Base-by-base conservation (phyloP, 2,329 filamentous ascomycete species). In the Epichloe baconii region DNA sequence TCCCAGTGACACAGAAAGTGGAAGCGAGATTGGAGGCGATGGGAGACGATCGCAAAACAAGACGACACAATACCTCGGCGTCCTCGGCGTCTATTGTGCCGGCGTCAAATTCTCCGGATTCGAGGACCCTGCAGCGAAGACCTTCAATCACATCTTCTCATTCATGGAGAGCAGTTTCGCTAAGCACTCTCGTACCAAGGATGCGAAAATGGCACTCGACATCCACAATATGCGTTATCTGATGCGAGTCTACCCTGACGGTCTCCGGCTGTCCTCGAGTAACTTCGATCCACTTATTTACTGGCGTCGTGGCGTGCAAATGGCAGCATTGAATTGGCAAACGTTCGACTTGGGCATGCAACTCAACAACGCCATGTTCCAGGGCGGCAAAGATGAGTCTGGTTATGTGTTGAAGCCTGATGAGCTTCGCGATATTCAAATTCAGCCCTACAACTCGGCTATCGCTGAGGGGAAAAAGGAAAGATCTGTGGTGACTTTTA, bases 301-400 rank as follows among this genome's bases (percentile, higher is more conserved):
- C 64, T 98, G 93, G 93, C 83, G 91, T 48, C 83, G 88, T 43
- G 93, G 93, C 35, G 93, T 96, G 17, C 93, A 98, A 68, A 97
- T 98, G 91, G 89, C 86, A 14, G 93, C 93, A 0, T 75, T 97
- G 55, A 98, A 98, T 69, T 97, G 93, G 91, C 93, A 98, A 69
- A 97, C 90, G 0, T 96, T 94, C 62, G 93, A 97, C 63, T 76
- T 94, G 17, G 88, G 90, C 44, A 93, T 96, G 79, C 91, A 97
- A 64, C 78, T 97, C 66, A 97, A 97, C 65, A 86, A 93, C 58
- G 93, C 93, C 62, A 97, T 98, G 93, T 98, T 96, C 64, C 86
- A 89, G 45, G 87, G 88, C 52, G 88, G 88, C 43, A 83, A 79
- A 12, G 93, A 96, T 68, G 80, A 82, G 51, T 87, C 86, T 3